Conservation (phyloP, 164 flowering plant genomes). For the Brasenia schreberi region DNA sequence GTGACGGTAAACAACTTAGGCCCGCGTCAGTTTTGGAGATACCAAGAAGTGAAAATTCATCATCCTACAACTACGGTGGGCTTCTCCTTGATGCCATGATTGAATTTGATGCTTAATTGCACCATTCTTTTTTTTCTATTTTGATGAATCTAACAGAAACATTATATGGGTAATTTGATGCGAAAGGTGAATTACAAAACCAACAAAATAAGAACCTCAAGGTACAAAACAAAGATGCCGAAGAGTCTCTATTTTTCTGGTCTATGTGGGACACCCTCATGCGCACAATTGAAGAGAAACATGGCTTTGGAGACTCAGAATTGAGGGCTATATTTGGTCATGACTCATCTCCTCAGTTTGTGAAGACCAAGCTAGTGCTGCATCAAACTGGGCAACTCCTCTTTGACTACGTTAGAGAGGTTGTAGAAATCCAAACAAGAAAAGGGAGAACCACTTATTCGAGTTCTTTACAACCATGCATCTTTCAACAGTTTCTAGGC, state of each 20-base stretch:
- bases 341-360: constrained; percentile 10
- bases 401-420: constrained; percentile 17
- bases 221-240: constrained; percentile 10
- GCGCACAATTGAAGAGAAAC: constrained; percentile 12
- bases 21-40: constrained; percentile 41
- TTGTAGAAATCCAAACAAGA: not conserved
- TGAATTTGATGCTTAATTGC: not conserved
- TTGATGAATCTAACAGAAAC: not conserved
- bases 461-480: not conserved
- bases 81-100: not conserved
- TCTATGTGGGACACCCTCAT: constrained; percentile 21
- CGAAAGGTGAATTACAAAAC: not conserved
- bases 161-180: not conserved
- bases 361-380: constrained; percentile 12
- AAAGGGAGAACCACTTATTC: not conserved
- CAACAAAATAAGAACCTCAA: constrained; percentile 6
- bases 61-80: constrained; percentile 10
- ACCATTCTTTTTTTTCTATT: not conserved
- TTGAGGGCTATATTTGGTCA: constrained; percentile 5
- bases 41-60: constrained; percentile 12
- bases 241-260: constrained; percentile 26
- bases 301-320: constrained; percentile 8
- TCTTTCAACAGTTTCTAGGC: not conserved
- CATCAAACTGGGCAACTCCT: constrained; percentile 30
- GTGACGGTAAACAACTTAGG: constrained; percentile 30